These are phyloP conservation scores for barrel medic (Medicago truncatula) DNA, from an alignment of 306 rosid species.

Conservation along the genomic window MtrunA17r5.0-ANR NC_053043.1:3723501-3724000, in stretches of 20 bases:
- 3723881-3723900: neutral
- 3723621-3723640: neutral
- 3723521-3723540: no score
- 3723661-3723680: neutral
- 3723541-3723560: no score
- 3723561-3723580: no score
- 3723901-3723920: neutral
- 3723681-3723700: neutral
- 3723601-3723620: neutral
- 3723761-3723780: conserved; percentile 41
- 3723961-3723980: neutral
- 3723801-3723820: conserved; percentile 33
- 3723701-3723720: conserved; percentile 22
- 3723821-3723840: conserved; percentile 49
- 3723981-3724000: neutral
- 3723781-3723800: conserved; percentile 25
- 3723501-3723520: no score
- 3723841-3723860: conserved; percentile 4
- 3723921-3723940: neutral
- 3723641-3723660: neutral
- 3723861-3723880: conserved; percentile 2
- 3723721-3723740: conserved; percentile 15
- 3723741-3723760: conserved; percentile 45
- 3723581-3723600: neutral
- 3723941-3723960: neutral